Conservation (phyloP, 495 filamentous ascomycete genomes). For the Cryomyces minteri region DNA sequence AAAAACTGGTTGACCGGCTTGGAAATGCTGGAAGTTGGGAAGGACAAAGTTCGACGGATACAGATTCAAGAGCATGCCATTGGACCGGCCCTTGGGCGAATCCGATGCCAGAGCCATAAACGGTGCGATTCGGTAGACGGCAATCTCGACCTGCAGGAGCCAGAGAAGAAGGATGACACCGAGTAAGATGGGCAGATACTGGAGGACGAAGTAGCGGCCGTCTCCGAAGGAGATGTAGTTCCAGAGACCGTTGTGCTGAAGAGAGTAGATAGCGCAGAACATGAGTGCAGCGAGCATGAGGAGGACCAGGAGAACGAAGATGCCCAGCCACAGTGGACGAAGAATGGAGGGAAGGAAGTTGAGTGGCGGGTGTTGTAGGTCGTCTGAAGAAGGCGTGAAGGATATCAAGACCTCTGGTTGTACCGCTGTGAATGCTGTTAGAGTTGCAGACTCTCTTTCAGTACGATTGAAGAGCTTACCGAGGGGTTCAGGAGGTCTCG, state of each 20-base stretch:
- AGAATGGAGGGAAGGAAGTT: conserved; percentile 49
- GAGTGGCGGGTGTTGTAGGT: conserved; percentile 32
- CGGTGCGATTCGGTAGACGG: conserved; percentile 60
- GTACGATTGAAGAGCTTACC: neutral
- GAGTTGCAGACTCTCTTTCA: neutral
- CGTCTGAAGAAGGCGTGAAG: conserved; percentile 26
- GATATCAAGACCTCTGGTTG: conserved; percentile 31
- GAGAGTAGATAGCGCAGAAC: conserved; percentile 58
- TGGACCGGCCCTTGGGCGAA: conserved; percentile 24
- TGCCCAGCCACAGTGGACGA: conserved; percentile 37
- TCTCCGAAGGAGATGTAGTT: conserved; percentile 45
- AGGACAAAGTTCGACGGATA: conserved; percentile 37
- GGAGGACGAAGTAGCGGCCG: conserved; percentile 65
- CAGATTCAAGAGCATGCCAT: conserved; percentile 32
- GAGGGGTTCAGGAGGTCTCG: neutral
- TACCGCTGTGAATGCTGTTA: neutral
- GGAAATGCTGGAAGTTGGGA: conserved; percentile 39
- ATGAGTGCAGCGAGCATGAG: conserved; percentile 54
- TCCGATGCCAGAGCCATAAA: conserved; percentile 57
- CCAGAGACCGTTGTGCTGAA: conserved; percentile 41
- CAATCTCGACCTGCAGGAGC: conserved; percentile 51
- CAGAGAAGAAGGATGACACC: conserved; percentile 55
- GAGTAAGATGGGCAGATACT: conserved; percentile 66
- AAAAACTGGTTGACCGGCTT: conserved; percentile 32
- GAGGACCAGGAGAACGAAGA: conserved; percentile 39